A percentile compares a stretch with the other conserved stretches of the same genome.
Conservation (phyloP, 805 yeast species). For the Priceomyces carsonii region DNA sequence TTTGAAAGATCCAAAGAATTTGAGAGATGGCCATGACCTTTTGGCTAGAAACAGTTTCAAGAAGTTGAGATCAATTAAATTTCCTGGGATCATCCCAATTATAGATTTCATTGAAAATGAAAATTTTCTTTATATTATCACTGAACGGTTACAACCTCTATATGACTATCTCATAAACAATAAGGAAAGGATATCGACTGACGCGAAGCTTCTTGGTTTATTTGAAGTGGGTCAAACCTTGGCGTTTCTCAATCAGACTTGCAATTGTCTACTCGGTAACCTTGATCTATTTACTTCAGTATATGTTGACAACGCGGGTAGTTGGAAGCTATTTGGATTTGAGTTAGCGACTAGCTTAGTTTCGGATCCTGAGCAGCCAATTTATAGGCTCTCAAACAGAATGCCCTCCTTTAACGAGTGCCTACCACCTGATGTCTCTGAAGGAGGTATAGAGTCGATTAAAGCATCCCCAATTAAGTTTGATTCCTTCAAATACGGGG, state of each 20-base stretch:
- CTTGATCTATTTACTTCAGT: conserved; percentile 53
- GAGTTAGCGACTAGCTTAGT: conserved; percentile 58
- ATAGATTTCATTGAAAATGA: conserved; percentile 69
- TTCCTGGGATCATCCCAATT: conserved; percentile 68
- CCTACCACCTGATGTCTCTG: conserved; percentile 50
- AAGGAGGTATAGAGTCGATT: conserved; percentile 44
- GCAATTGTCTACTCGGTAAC: conserved; percentile 64
- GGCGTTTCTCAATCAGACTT: conserved; percentile 57
- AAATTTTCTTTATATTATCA: conserved; percentile 54
- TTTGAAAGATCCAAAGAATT: conserved; percentile 36
- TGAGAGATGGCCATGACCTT: conserved; percentile 21
- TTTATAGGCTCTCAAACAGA: conserved; percentile 33
- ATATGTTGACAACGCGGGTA: conserved; percentile 67
- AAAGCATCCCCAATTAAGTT: conserved; percentile 43
- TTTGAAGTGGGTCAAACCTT: conserved; percentile 56
- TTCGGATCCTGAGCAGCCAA: conserved; percentile 47
- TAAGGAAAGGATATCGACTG: conserved; percentile 24
- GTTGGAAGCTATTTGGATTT: conserved; percentile 83
- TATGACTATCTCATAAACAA: conserved; percentile 33
- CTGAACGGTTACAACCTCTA: conserved; percentile 67
- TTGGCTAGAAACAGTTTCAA: conserved; percentile 39
- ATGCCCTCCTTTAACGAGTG: conserved; percentile 24
- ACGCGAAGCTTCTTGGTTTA: conserved; percentile 54
- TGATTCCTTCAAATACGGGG: conserved; percentile 68
- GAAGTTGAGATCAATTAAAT: conserved; percentile 55